Conservation (phyloP, 805 yeast species). For the Candida boleticola region DNA sequence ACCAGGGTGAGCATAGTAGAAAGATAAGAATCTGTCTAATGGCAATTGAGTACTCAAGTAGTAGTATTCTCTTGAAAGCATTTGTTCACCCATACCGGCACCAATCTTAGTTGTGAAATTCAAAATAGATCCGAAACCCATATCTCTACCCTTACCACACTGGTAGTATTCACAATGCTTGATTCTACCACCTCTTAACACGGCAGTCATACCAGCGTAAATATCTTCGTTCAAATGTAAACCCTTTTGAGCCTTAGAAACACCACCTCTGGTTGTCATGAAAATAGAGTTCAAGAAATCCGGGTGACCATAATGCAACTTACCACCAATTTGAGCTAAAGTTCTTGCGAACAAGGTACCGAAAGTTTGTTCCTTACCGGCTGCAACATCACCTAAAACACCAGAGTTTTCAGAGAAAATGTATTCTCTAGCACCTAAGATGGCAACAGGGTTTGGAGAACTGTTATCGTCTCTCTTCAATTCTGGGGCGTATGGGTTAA, state of each 20-base stretch:
- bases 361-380: conserved; percentile 86
- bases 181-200: conserved; percentile 77
- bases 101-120: conserved; percentile 84
- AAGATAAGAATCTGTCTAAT: conserved; percentile 72
- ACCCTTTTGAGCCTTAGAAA: conserved; percentile 81
- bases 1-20: conserved; percentile 85
- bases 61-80: conserved; percentile 78
- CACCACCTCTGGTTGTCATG: conserved; percentile 86
- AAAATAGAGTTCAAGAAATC: conserved; percentile 73
- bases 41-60: conserved; percentile 77
- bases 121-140: conserved; percentile 79
- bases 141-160: conserved; percentile 85
- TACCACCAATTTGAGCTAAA: conserved; percentile 77
- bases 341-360: conserved; percentile 84
- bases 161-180: conserved; percentile 82
- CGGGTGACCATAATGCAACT: conserved; percentile 85
- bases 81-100: conserved; percentile 89
- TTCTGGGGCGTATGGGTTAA: conserved; percentile 77
- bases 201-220: conserved; percentile 81
- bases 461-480: conserved; percentile 54
- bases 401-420: conserved; percentile 83
- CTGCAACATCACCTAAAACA: conserved; percentile 80
- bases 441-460: conserved; percentile 63
- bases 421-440: conserved; percentile 81
- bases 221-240: conserved; percentile 82